A percentile compares a stretch with the other conserved stretches of the same genome.
Evolutionary conservation across 2,329 filamentous ascomycete genomes (phyloP).

Genomic region (Cryphonectria parasitica): DNA sequence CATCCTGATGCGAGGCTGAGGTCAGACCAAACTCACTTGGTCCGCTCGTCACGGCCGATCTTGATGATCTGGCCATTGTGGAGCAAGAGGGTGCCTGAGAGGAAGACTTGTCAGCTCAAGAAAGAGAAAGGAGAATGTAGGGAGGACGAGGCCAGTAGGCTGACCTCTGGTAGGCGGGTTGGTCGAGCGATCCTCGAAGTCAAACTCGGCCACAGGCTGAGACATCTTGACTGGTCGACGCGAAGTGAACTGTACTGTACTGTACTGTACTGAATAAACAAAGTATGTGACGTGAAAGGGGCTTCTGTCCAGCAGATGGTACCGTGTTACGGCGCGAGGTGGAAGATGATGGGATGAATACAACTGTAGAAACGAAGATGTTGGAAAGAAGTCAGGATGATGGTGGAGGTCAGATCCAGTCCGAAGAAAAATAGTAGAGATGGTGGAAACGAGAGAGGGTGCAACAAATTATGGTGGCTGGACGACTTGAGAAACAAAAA

Average conservation of each 20-base stretch:
- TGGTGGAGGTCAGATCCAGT: neutral
- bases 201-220: slow-evolving; percentile 11
- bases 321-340: slow-evolving; percentile 4
- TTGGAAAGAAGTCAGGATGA: neutral
- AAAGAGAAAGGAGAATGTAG: neutral
- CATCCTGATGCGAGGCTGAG: neutral
- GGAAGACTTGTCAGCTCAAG: neutral
- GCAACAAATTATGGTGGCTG: slow-evolving; percentile 3
- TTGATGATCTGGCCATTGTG: slow-evolving; percentile 27
- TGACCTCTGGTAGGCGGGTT: neutral
- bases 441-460: neutral
- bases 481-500: neutral
- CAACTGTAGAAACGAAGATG: neutral
- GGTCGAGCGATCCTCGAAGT: neutral
- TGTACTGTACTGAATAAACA: neutral
- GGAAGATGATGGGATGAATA: neutral
- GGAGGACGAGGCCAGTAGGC: neutral
- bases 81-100: slow-evolving; percentile 1
- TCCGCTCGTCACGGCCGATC: slow-evolving; percentile 36
- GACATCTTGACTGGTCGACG: slow-evolving; percentile 11
- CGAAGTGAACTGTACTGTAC: neutral
- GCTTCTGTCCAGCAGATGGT: slow-evolving; percentile 21
- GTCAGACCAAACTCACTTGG: slow-evolving; percentile 33
- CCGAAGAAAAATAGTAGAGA: neutral
- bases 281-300: neutral